A percentile compares a stretch with the other conserved stretches of the same genome.
These are phyloP conservation scores for Dactylonectria estremocensis DNA, from an alignment of 2,329 filamentous ascomycete species.

Conservation along the genomic window DNA sequence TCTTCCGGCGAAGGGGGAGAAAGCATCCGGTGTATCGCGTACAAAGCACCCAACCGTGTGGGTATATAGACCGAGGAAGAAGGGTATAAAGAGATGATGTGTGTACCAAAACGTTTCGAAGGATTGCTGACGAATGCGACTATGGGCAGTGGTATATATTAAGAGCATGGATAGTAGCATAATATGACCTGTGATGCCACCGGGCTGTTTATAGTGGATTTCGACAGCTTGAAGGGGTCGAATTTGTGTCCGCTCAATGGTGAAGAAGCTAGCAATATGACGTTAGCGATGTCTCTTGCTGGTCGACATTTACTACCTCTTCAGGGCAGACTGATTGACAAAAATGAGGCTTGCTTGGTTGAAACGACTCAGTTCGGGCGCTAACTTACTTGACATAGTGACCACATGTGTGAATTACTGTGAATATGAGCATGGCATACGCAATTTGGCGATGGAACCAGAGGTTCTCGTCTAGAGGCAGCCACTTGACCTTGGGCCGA, in stretches of 20 bases:
- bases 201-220: conserved; percentile 91
- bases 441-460: conserved; percentile 98
- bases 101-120: conserved; percentile 99
- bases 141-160: conserved; percentile 96
- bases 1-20: conserved; percentile 88
- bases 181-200: conserved; percentile 94
- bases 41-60: conserved; percentile 98
- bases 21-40: conserved; percentile 79
- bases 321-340: background rate
- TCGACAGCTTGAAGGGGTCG: conserved; percentile 85
- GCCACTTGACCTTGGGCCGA: conserved; percentile 87
- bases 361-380: conserved; percentile 1
- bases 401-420: conserved; percentile 79
- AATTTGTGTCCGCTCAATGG: conserved; percentile 89
- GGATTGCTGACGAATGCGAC: conserved; percentile 94
- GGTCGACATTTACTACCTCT: conserved; percentile 1
- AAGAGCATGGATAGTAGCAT: conserved; percentile 99
- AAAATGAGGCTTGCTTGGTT: conserved; percentile 1
- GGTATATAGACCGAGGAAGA: conserved; percentile 93
- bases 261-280: conserved; percentile 76
- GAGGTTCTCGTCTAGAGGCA: conserved; percentile 93
- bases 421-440: conserved; percentile 91
- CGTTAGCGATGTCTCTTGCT: conserved; percentile 1
- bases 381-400: conserved; percentile 85
- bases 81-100: conserved; percentile 96